Evolutionary conservation across 768 basidiomycete genomes (phyloP).

Genomic region (Chalciporus piperatus): DNA sequence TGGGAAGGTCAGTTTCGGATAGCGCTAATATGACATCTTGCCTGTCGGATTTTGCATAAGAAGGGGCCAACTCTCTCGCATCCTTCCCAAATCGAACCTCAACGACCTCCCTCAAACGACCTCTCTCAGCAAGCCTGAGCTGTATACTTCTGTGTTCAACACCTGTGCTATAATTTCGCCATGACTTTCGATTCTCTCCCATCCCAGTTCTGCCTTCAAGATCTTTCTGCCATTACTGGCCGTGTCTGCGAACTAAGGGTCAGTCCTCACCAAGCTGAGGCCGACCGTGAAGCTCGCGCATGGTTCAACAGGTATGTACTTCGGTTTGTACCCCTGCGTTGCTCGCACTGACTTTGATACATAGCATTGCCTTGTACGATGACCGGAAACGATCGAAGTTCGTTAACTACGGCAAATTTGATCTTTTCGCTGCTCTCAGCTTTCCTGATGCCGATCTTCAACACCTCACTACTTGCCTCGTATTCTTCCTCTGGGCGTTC

Average conservation of each 20-base stretch:
- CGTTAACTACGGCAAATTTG: constrained; percentile 37
- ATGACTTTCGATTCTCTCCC: constrained; percentile 26
- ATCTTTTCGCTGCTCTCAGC: constrained; percentile 37
- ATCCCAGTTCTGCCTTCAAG: constrained; percentile 34
- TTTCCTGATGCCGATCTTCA: constrained; percentile 36
- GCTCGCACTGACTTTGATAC: not conserved
- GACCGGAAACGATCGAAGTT: constrained; percentile 34
- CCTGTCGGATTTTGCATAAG: constrained; percentile 28
- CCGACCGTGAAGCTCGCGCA: constrained; percentile 30
- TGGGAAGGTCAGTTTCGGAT: constrained; percentile 19
- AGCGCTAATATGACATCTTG: constrained; percentile 17
- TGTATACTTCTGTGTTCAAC: constrained; percentile 16
- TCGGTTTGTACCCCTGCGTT: not conserved
- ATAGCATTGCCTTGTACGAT: constrained; percentile 34
- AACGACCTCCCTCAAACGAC: constrained; percentile 2
- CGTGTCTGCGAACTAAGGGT: constrained; percentile 36
- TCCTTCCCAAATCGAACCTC: too few species aligned
- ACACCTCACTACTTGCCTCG: constrained; percentile 36
- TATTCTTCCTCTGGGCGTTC: constrained; percentile 40
- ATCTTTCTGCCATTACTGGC: constrained; percentile 35
- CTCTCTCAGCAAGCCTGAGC: constrained; percentile 28
- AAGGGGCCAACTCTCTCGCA: constrained; percentile 13
- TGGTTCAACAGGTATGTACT: constrained; percentile 34
- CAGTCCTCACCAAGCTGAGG: constrained; percentile 32
- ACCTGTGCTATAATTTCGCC: constrained; percentile 12